Conservation (phyloP, 2,329 filamentous ascomycete species). For the Stemphylium beticola region DNA sequence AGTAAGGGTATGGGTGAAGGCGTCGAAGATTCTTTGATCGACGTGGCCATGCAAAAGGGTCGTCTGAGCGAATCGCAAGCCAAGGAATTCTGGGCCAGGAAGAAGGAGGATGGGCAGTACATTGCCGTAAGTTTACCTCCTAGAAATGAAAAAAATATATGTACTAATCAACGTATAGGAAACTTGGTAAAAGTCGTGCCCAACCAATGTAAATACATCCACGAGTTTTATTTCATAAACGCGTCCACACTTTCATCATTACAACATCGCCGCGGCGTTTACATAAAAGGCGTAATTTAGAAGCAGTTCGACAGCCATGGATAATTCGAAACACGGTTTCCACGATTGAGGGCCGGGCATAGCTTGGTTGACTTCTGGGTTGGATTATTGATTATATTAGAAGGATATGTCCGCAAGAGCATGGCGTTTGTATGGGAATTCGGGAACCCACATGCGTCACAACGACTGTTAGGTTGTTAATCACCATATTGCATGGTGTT, state of each 20-base stretch:
- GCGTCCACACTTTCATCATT: conserved; percentile 8
- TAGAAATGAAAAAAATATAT: no score
- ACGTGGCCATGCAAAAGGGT: conserved; percentile 92
- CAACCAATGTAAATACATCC: background rate
- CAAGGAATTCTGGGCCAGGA: conserved; percentile 84
- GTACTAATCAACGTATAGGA: conserved; percentile 6
- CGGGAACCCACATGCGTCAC: no score
- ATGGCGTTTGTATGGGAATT: conserved; percentile 7
- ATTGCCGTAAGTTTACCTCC: conserved; percentile 69
- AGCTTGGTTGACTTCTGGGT: conserved; percentile 2
- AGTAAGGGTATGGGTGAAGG: conserved; percentile 98
- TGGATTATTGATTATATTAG: conserved; percentile 4
- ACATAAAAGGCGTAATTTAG: conserved; percentile 11
- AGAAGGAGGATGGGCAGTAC: conserved; percentile 92
- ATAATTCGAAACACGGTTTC: background rate
- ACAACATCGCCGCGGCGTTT: conserved; percentile 17
- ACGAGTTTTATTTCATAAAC: conserved; percentile 3
- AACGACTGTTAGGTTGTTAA: background rate
- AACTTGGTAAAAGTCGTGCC: conserved; percentile 6
- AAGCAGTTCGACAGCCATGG: conserved; percentile 5
- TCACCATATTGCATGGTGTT: background rate
- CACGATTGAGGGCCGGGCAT: background rate
- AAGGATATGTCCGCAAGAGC: conserved; percentile 13
- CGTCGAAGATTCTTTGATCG: conserved; percentile 83
- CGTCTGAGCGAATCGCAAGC: conserved; percentile 84